Base-by-base conservation (phyloP, 148 eudicot species). In the Camellia lanceoleosa region DNA sequence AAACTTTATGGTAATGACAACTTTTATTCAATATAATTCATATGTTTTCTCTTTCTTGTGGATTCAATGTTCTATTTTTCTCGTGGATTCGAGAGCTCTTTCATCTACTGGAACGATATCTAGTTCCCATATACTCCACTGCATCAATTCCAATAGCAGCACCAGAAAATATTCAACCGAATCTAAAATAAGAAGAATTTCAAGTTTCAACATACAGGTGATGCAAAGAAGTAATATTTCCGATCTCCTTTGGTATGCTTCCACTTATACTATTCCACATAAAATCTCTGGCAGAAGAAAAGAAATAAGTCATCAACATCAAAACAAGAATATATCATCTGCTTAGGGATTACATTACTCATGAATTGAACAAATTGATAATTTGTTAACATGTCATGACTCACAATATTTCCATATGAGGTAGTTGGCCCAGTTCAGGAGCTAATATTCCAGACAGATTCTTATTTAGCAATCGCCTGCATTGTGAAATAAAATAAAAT, bases 401-500 rank as follows among this genome's bases (percentile, higher is more conserved):
- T 84, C 74, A 87, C 87, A 87, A 43, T 23, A 82, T 82, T 74
- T 67, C 80, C 80, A 87, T 74, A 68, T 63, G 73, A 69, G 89
- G 63, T 19, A 87, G 74, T 73, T 54, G 68, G 18, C 87, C 89
- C 63, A 87, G 85, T 54, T 82, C 78, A 38, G 85, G 82, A 64
- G 87, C 83, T 60, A 87, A 77, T 52, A 74, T 52, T 77, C 87
- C 89, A 7, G 89, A 82, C 42, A 87, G 83, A 73, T 84, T 87
- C 83, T 71, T 71, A 68, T 65, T 74, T 71, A 87, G 73, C 54
- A 87, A 84, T 74, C 85, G 82, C 82, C 89, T 87, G 79, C 77
- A 76, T 14, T 41, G 23, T 30, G 47, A 18, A 67, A 46, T n/a
- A 67, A 68, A 66, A 0, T 20, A 70, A 52, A 30, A 69, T n/a